Base-by-base conservation (phyloP, 257 asterid genomes). In the Nemophila menziesii region DNA sequence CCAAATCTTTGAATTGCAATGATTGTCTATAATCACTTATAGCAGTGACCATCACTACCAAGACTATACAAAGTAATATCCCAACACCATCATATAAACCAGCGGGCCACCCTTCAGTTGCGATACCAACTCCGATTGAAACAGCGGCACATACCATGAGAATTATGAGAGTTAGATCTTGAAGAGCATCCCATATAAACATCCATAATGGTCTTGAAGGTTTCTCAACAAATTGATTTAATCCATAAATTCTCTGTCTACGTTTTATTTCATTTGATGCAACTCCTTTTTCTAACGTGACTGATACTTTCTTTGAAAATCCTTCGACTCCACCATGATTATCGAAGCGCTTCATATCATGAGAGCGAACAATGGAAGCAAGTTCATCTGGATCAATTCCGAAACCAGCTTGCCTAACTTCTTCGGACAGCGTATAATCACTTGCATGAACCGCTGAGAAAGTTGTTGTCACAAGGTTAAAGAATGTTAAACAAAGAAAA, bases 31-130 rank as follows among this genome's bases (percentile, higher is more conserved):
- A 84, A 43, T 84, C 93, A 57, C 93, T 80, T 24, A 68, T 26
- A 16, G 95, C 86, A 39, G 95, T 84, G 7, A 84, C 90, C 11
- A 65, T 17, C 11, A 84, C 93, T 16, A 84, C 95, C 61, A 80
- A 61, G 36, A 77, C 39, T 18, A 84, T 74, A 60, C 90, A 69
- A 12, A 74, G 62, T 38, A 77, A 54, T 22, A 84, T 74, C 16
- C 93, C 95, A 14, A 74, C 20, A 29, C 93, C 93, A 33, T 84
- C 94, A 39, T 79, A 79, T 60, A 69, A 39, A n/a, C 94, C 92
- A 45, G 67, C 67, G 4, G 94, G 94, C 86, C 86, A 84, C 3
- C 95, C 95, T 51, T 84, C 86, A 0, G 86, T 84, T 12, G 93
- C 72, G 27, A 80, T 52, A 17, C 93, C 95, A 41, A 84, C 79